phyloP scores from a whole-genome alignment of 2,329 filamentous ascomycete species.

The Aspergillus tanneri region DNA sequence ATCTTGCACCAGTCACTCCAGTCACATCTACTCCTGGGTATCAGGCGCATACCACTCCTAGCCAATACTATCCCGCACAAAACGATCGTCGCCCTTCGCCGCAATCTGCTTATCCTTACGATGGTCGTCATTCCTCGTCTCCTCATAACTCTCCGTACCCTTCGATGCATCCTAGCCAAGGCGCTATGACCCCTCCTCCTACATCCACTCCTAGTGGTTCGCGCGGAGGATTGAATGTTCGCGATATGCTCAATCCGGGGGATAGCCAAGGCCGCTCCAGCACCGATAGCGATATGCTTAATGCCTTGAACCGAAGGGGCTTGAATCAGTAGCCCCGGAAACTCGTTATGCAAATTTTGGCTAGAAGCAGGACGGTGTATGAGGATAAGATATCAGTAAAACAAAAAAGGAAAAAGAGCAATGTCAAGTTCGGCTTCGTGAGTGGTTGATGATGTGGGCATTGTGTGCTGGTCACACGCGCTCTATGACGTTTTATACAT shows the following conservation, averaged over 20 bases:
- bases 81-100: slow-evolving; percentile 47
- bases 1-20: slow-evolving; percentile 49
- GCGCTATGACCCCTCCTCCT: slow-evolving; percentile 29
- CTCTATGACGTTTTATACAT: slow-evolving; percentile 6
- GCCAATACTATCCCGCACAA: slow-evolving; percentile 40
- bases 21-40: slow-evolving; percentile 45
- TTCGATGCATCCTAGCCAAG: slow-evolving; percentile 33
- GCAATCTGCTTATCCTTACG: slow-evolving; percentile 46
- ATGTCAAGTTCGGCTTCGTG: slow-evolving; percentile 2
- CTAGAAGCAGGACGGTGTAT: neutral
- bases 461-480: slow-evolving; percentile 29
- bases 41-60: slow-evolving; percentile 39
- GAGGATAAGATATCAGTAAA: slow-evolving; percentile 2
- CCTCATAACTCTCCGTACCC: slow-evolving; percentile 44
- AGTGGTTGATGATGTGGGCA: slow-evolving; percentile 15
- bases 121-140: slow-evolving; percentile 43
- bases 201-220: slow-evolving; percentile 36
- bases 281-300: slow-evolving; percentile 53
- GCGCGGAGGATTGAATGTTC: slow-evolving; percentile 48
- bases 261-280: slow-evolving; percentile 44
- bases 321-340: slow-evolving; percentile 28
- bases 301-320: slow-evolving; percentile 45
- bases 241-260: slow-evolving; percentile 49
- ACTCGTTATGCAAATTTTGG: neutral
- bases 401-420: neutral